Evolutionary conservation across 176 grass and related monocot species (phyloP).

Genomic region (Lolium multiflorum): DNA sequence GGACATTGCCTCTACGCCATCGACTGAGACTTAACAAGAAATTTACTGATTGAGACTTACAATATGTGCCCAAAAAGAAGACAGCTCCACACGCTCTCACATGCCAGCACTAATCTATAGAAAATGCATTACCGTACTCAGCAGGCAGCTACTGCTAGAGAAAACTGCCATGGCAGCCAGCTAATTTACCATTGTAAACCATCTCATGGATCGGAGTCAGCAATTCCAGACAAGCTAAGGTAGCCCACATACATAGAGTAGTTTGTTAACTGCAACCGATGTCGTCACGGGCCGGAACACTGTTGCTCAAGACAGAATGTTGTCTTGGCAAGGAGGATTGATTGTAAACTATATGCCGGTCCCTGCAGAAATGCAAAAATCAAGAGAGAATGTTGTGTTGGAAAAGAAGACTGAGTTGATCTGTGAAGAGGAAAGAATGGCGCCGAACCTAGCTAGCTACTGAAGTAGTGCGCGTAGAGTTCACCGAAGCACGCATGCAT

Average conservation of each 20-base stretch:
- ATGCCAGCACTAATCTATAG: too few relatives aligned
- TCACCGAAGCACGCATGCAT: neutral
- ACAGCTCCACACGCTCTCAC: too few relatives aligned
- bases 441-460: neutral
- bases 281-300: slow-evolving; percentile 45
- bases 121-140: neutral
- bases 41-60: too few relatives aligned
- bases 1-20: too few relatives aligned
- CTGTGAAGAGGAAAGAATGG: slow-evolving; percentile 14
- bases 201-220: slow-evolving; percentile 3
- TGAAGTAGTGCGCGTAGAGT: neutral
- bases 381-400: slow-evolving; percentile 37
- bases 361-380: slow-evolving; percentile 19
- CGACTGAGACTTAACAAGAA: too few relatives aligned
- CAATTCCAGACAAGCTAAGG: slow-evolving; percentile 34
- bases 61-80: too few relatives aligned
- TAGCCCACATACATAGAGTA: neutral
- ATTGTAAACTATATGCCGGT: neutral
- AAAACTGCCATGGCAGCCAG: slow-evolving; percentile 20
- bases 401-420: neutral
- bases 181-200: slow-evolving; percentile 39
- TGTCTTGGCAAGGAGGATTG: neutral
- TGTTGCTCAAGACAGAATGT: slow-evolving; percentile 32
- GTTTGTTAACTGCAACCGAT: slow-evolving; percentile 53
- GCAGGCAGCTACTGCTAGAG: neutral